phyloP scores from a whole-genome alignment of 1,284 basidiomycete species.

The Porogramme epimiltina region DNA sequence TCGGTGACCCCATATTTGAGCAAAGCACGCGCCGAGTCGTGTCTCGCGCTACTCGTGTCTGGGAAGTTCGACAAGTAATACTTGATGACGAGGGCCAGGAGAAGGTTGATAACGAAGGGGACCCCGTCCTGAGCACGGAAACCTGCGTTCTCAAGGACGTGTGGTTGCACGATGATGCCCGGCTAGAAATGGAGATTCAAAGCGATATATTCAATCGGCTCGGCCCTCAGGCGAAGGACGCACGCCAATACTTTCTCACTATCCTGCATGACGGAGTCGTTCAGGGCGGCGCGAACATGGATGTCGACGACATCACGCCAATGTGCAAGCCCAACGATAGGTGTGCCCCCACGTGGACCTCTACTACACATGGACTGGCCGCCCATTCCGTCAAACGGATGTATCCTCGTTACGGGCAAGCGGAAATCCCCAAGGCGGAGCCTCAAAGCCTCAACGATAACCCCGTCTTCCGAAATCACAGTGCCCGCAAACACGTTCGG shows the following conservation, averaged over 20 bases:
- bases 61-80: background rate
- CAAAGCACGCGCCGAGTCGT: background rate
- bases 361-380: too few species aligned
- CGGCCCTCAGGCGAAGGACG: background rate
- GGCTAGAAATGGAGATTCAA: background rate
- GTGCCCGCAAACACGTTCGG: background rate
- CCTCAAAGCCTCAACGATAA: background rate
- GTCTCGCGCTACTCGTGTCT: background rate
- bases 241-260: background rate
- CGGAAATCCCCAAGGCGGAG: too few species aligned
- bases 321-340: too few species aligned
- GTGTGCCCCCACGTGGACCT: too few species aligned
- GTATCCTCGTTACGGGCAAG: too few species aligned
- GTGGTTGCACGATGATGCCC: background rate
- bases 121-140: background rate
- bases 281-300: background rate
- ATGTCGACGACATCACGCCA: too few species aligned
- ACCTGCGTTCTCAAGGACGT: background rate
- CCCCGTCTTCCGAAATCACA: background rate
- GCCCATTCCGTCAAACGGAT: too few species aligned
- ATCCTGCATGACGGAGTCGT: background rate
- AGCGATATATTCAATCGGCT: background rate
- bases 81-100: background rate
- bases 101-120: background rate
- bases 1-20: background rate